Percentiles rank a stretch among this genome's conserved stretches.
These are phyloP conservation scores for Plicaturopsis crispa DNA, from an alignment of 768 basidiomycete genomes.

Conservation along the genomic window DNA sequence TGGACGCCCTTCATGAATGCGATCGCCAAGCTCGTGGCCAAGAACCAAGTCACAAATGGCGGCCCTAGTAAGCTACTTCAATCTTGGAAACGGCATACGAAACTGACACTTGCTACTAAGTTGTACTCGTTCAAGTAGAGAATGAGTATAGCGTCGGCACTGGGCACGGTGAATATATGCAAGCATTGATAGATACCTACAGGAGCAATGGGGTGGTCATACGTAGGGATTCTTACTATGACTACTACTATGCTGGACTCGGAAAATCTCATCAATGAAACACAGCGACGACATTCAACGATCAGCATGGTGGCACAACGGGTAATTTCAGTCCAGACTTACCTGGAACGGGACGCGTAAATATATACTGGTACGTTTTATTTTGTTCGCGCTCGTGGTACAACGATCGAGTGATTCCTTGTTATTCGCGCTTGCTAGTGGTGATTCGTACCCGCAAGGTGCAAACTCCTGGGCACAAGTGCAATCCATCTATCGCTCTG, in stretches of 20 bases:
- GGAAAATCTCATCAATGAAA: neutral
- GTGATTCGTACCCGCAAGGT: conserved; percentile 47
- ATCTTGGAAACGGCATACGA: too few species aligned
- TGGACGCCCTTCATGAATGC: conserved; percentile 51
- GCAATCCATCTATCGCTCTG: conserved; percentile 39
- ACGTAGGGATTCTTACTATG: conserved; percentile 23
- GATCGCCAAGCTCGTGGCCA: conserved; percentile 40
- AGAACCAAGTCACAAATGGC: conserved; percentile 51
- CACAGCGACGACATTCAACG: conserved; percentile 42
- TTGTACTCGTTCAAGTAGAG: conserved; percentile 45
- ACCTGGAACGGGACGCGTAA: conserved; percentile 33
- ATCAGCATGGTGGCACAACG: conserved; percentile 37
- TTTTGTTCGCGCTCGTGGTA: neutral
- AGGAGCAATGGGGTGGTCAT: conserved; percentile 38
- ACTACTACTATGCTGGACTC: neutral
- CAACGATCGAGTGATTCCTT: neutral
- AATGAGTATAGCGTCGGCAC: conserved; percentile 44
- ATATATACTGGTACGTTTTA: conserved; percentile 38
- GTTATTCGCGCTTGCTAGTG: conserved; percentile 29
- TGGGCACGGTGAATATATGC: conserved; percentile 40
- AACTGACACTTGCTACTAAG: conserved; percentile 15
- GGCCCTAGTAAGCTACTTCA: conserved; percentile 45
- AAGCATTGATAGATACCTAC: conserved; percentile 36
- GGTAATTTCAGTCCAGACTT: conserved; percentile 45
- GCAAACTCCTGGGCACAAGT: conserved; percentile 40